Evolutionary conservation across 768 basidiomycete species (phyloP), one percentile per base, ranked within the genome.

Genomic region (Suillus plorans): DNA sequence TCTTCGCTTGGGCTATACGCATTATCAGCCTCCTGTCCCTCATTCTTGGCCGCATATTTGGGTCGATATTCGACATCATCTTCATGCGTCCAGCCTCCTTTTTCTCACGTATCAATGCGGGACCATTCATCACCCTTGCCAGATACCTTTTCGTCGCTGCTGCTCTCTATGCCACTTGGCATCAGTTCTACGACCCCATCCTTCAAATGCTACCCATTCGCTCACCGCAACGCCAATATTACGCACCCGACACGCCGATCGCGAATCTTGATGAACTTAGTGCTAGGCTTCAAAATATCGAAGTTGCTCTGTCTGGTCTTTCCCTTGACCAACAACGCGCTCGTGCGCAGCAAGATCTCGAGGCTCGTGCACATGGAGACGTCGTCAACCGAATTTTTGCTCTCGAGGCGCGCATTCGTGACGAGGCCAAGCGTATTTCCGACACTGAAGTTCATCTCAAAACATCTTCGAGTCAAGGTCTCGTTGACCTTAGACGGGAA

Each of bases 261-360:
- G 80, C 82, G n/a, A 84, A 91, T 72, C 77, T 92, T 22, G 82
- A 84, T 5, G 91, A 91, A 63, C 78, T 94, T 28, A 80, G 86
- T 3, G 79, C 80, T 8, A 86, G 91, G 10, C 75, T 94, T 14
- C 82, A 84, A 65, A 79, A 79, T 42, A 82, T 94, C 47, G 92
- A 94, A 74, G 80, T 76, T 31, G 86, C 83, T 1, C 77, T 92
- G 16, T 85, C 87, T 16, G 81, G 83, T 8, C 77, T 94, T 18
- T 85, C 87, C 5, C 68, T 79, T 16, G 87, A 90, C 57, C 75
- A 79, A 13, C 83, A 89, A 65, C 82, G 81, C 53, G 77, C 79
- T 5, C 81, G 82, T 60, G 70, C 76, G 6, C 83, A 83, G 64
- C 76, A 85, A 25, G 88, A 90, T 31, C 82, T 81, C 37, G 85